These are phyloP conservation scores for Trichothecium roseum DNA, from an alignment of 2,329 filamentous ascomycete species.

Conservation along the genomic window DNA sequence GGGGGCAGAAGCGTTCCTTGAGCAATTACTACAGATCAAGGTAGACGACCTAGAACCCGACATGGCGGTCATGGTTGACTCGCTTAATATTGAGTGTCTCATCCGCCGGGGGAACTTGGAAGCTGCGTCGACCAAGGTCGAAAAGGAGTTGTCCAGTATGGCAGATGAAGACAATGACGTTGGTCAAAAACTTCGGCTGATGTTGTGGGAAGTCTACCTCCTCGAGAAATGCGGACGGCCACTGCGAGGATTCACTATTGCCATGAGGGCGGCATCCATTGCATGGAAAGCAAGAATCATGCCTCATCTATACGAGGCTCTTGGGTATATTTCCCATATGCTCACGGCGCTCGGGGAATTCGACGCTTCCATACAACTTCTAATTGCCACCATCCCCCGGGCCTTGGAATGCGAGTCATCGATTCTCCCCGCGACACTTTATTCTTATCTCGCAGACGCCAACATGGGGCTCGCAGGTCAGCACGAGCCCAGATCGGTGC, in stretches of 20 bases:
- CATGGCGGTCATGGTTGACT: constrained; percentile 38
- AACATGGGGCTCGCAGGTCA: constrained; percentile 66
- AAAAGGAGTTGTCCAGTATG: constrained; percentile 29
- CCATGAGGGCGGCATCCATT: constrained; percentile 63
- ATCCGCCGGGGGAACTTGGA: constrained; percentile 35
- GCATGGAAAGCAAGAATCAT: constrained; percentile 61
- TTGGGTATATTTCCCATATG: constrained; percentile 56
- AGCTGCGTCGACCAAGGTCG: constrained; percentile 36
- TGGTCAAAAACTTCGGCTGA: constrained; percentile 56
- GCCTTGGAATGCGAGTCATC: constrained; percentile 61
- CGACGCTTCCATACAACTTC: constrained; percentile 50
- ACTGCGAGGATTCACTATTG: constrained; percentile 66
- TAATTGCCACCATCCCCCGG: constrained; percentile 63
- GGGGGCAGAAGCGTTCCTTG: constrained; percentile 39
- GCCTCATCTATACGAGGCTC: constrained; percentile 61
- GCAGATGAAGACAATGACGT: constrained; percentile 41
- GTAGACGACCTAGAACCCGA: constrained; percentile 41
- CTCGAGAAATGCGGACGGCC: constrained; percentile 59
- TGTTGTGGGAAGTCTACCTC: constrained; percentile 63
- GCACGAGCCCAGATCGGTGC: constrained; percentile 27
- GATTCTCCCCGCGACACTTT: constrained; percentile 53
- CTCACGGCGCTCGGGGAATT: constrained; percentile 64
- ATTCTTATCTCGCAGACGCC: constrained; percentile 63
- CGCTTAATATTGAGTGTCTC: constrained; percentile 41
- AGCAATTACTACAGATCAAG: constrained; percentile 41